Base-by-base conservation (phyloP, 2,329 filamentous ascomycete genomes). In the Aureobasidium sp. region DNA sequence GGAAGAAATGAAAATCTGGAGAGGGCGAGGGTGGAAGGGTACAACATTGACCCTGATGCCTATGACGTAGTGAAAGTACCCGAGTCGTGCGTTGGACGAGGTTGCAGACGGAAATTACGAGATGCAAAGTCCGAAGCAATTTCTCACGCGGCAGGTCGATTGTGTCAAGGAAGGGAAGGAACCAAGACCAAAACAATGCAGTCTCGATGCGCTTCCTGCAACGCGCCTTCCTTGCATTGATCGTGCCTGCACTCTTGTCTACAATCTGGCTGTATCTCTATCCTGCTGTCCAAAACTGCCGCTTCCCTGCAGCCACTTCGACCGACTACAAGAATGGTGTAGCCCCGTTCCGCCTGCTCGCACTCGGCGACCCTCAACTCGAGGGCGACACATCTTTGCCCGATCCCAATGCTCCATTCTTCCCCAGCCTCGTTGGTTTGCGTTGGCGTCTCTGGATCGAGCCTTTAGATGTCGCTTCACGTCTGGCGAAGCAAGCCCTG, bases 191-290 rank as follows among this genome's bases (percentile, higher is more conserved):
- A 24, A 24, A 45, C 35, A 41, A 56, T 53, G 54, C 41, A 40
- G 14, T 30, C 17, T 72, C 68, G 62, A 80, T 80, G 78, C 74
- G 67, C 63, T 66, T 74, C 66, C 76, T 79, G 53, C 68, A 71
- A 63, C 64, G 65, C 62, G 59, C 75, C 57, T 71, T 75, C 64
- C 63, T 70, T 63, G 63, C 78, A 58, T 69, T 83, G 34, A 65
- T 86, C 40, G 83, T 88, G 42, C 64, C 91, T 65, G 84, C 86
- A 55, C 62, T 91, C 64, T 70, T n/a, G n/a, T n/a, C n/a, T n/a
- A n/a, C n/a, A n/a, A n/a, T n/a, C n/a, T n/a, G n/a, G n/a, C n/a
- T 97, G 50, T 96, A 96, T 72, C 74, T 91, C 34, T 97, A 95
- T 66, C 90, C 93, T 7, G 64, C 88, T 61, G 85, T 95, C 64